Conservation (phyloP, 495 filamentous ascomycete species). For the Aspergillus ostianus region DNA sequence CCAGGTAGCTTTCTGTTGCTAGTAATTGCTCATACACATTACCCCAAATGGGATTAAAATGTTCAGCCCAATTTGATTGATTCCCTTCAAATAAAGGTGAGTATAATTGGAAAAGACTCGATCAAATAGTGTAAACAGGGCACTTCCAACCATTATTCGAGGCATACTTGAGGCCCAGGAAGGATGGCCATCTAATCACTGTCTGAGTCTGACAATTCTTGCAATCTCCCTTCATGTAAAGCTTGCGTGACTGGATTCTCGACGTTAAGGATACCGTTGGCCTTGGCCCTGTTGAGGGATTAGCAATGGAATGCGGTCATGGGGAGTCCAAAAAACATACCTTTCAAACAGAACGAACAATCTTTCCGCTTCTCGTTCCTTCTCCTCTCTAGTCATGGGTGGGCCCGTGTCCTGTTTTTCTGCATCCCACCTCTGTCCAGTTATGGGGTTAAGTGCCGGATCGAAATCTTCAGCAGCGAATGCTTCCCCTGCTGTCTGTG, state of each 20-base stretch:
- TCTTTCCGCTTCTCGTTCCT: constrained; percentile 87
- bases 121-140: not conserved
- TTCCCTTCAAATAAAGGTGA: not conserved
- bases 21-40: not conserved
- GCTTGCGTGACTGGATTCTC: constrained; percentile 84
- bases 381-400: constrained; percentile 88
- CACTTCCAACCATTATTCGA: not conserved
- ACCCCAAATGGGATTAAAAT: not conserved
- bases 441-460: constrained; percentile 74
- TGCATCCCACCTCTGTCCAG: constrained; percentile 75
- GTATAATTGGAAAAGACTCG: not conserved
- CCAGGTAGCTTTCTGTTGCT: no score
- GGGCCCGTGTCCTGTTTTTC: constrained; percentile 57
- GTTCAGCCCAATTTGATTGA: no score
- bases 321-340: constrained; percentile 37
- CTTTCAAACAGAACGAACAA: constrained; percentile 95
- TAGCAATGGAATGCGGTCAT: constrained; percentile 11
- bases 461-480: constrained; percentile 45
- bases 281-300: constrained; percentile 60
- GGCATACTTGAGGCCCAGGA: not conserved
- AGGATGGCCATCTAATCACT: constrained; percentile 30
- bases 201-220: constrained; percentile 58
- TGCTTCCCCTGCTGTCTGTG: constrained; percentile 61
- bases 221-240: constrained; percentile 70
- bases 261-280: constrained; percentile 78